Base-by-base conservation (phyloP, 2,329 filamentous ascomycete genomes). In the Aspergillus ochraceus region DNA sequence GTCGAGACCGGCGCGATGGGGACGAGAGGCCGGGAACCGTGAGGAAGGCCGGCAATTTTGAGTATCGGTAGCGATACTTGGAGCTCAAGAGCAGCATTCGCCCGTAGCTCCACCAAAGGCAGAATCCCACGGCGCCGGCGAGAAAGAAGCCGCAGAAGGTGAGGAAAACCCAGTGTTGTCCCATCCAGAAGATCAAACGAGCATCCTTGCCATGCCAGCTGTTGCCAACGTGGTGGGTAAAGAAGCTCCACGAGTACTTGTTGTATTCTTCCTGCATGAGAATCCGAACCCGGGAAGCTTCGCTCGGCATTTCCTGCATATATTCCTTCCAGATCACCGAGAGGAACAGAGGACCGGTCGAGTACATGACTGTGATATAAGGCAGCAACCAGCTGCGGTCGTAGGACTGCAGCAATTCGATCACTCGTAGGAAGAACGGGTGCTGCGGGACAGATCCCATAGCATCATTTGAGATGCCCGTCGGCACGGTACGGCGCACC, bases 341-440 rank as follows among this genome's bases (percentile, higher is more conserved):
- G 50, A 93, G 76, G 78, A 91, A 93, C 30, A 93, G 79, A 0
- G 90, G 90, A 0, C 90, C 90, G 0, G 90, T 90, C 10, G 86
- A 87, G 51, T 89, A 88, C 90, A 93, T 93, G 68, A 93, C 88
- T 24, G 88, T 91, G 69, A 90, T 88, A 74, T 93, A 92, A 17
- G 87, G 84, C 62, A 88, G 73, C 45, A 86, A 70, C 89, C 90
- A 93, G 64, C 84, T 85, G 60, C 85, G 83, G 70, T 90, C 83
- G 74, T 90, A 91, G 57, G 82, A 80, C 59, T 86, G 82, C n/a
- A 93, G 79, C 12, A 83, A 81, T 63, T 89, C 83, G 67, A 91
- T 89, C 45, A 89, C 87, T 52, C 83, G 81, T 54, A 87, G 79
- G 80, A 92, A 92, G 79, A 91, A 91, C 0, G 89, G 89, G 68